These are phyloP conservation scores for Penicillium dipodomyicola DNA, from an alignment of 495 filamentous ascomycete genomes.

Conservation along the genomic window DNA sequence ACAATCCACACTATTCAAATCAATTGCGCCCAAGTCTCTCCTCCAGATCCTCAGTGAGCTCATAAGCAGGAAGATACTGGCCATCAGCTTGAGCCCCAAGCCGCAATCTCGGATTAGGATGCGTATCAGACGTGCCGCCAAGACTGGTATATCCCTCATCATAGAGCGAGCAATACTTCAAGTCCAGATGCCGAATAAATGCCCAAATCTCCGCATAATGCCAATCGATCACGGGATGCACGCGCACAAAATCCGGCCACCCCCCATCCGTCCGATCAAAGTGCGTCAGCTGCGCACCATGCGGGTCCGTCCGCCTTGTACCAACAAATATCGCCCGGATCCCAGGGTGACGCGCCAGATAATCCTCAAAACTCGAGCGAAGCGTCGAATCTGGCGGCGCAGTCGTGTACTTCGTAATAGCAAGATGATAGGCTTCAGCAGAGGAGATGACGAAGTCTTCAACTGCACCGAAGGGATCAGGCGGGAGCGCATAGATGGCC, in stretches of 20 bases:
- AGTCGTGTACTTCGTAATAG: conserved; percentile 71
- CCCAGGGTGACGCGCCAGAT: conserved; percentile 57
- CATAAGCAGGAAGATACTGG: conserved; percentile 78
- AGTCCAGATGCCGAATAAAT: conserved; percentile 74
- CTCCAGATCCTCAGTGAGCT: conserved; percentile 76
- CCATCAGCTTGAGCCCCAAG: conserved; percentile 33
- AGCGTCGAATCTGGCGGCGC: conserved; percentile 52
- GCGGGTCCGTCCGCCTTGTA: conserved; percentile 87
- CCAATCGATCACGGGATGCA: conserved; percentile 97
- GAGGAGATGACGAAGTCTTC: conserved; percentile 76
- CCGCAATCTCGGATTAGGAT: conserved; percentile 77
- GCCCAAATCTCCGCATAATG: conserved; percentile 95
- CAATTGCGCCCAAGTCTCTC: conserved; percentile 80
- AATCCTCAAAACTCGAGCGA: conserved; percentile 66
- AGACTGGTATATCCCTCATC: conserved; percentile 82
- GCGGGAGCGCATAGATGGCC: conserved; percentile 82
- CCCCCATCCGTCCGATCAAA: conserved; percentile 85
- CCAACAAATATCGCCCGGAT: conserved; percentile 90
- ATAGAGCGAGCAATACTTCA: conserved; percentile 84
- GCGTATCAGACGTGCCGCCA: conserved; percentile 85
- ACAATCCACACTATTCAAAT: conserved; percentile 13
- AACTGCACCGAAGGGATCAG: conserved; percentile 78
- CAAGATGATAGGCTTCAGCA: conserved; percentile 65
- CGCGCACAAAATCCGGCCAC: conserved; percentile 89
- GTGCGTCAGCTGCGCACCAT: conserved; percentile 70